Base-by-base conservation (phyloP, 2,329 filamentous ascomycete species). In the Ascochyta rabiei region DNA sequence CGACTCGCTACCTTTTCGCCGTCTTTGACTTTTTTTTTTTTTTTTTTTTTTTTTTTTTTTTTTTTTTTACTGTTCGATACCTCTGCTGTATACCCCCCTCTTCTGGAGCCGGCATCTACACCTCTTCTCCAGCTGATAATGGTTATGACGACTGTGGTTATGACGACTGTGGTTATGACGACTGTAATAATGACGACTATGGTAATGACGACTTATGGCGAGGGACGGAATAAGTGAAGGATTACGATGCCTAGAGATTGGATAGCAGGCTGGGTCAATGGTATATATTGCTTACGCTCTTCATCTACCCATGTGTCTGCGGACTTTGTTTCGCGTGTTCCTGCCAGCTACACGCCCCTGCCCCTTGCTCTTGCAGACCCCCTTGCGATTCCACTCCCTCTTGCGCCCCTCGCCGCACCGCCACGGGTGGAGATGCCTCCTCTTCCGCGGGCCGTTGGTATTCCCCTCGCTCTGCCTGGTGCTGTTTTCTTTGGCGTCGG, bases 351-450 rank as follows among this genome's bases (percentile, higher is more conserved):
- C 33, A 61, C 55, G 16, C 66, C 74, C 55, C 75, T 71, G 9
- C 66, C 74, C 45, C 74, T 67, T 10, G 64, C 73, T 54, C 75
- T 70, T 4, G 69, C 70, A 3, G 56, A 57, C n/a, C 68, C 73
- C 42, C 72, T 67, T 6, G 66, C 70, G 48, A 75, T 76, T 13
- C 72, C 72, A 61, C 72, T 75, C n/a, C 72, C 69, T 50, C 73
- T 69, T 42, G 67, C 51, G 7, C 70, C 67, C 45, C 70, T 67
- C 45, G 67, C 50, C 38, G 64, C 56, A 15, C 71, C 71, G 13
- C 72, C 70, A n/a, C 71, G 65, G 6, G 63, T 65, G 5, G 72
- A 72, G 48, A 75, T 75, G 5, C 69, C 63, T 18, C 68, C 69
- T 37, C 71, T 57, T 19, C 67, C 66, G 9, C 72, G 68, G 10